A percentile compares a stretch with the other conserved stretches of the same genome.
Conservation (phyloP, 2,329 filamentous ascomycete genomes). For the Diaporthe ampelina region DNA sequence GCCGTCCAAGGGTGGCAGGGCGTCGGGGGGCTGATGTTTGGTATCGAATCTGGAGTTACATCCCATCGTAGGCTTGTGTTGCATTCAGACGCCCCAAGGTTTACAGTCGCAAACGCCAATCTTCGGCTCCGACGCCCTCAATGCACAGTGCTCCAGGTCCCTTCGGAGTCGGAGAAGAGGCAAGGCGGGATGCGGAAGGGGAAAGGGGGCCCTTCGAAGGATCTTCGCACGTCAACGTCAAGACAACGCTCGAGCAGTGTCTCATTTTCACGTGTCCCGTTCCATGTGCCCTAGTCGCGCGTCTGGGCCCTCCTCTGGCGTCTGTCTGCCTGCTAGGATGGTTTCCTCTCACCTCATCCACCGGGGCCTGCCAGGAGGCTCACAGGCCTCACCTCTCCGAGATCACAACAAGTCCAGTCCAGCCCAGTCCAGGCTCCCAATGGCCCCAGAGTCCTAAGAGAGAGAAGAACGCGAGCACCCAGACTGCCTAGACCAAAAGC, state of each 20-base stretch:
- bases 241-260: conserved; percentile 24
- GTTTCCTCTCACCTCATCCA: conserved; percentile 6
- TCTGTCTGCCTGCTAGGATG: conserved; percentile 9
- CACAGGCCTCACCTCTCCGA: conserved; percentile 22
- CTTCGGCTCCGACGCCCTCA: conserved; percentile 30
- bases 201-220: background rate
- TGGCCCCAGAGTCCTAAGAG: background rate
- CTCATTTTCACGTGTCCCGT: conserved; percentile 25
- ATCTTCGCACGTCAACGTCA: conserved; percentile 16
- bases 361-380: background rate
- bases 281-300: conserved; percentile 28
- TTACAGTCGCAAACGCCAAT: conserved; percentile 25
- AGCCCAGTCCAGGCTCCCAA: conserved; percentile 23
- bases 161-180: conserved; percentile 8
- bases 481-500: conserved; percentile 3
- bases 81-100: conserved; percentile 26
- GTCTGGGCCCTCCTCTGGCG: conserved; percentile 11
- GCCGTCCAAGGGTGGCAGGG: conserved; percentile 14
- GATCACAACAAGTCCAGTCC: background rate
- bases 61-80: conserved; percentile 32
- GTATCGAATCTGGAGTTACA: conserved; percentile 35
- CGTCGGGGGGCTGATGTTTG: conserved; percentile 26
- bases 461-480: background rate
- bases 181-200: no score
- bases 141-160: conserved; percentile 14